Percentiles rank a stretch among this genome's conserved stretches.
These are phyloP conservation scores for Quercus aquifolioides DNA, from an alignment of 306 rosid genomes.

Conservation along the genomic window DNA sequence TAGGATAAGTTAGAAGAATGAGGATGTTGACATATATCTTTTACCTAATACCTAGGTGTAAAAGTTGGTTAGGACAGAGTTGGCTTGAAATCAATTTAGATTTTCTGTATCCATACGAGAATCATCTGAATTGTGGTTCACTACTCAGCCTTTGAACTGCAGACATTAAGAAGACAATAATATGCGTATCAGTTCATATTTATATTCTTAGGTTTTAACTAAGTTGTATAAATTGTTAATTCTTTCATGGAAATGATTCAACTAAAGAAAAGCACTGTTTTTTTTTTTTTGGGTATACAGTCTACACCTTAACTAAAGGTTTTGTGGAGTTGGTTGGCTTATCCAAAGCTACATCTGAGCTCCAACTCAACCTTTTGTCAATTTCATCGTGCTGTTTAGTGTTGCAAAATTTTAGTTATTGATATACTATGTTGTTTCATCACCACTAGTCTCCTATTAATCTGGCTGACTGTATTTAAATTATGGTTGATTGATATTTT, in stretches of 20 bases:
- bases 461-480: conserved; percentile 22
- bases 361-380: neutral
- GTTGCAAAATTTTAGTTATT: conserved; percentile 9
- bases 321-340: neutral
- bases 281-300: neutral
- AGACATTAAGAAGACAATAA: neutral
- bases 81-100: conserved; percentile 7
- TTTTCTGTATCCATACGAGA: neutral
- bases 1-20: neutral
- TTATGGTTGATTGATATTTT: conserved; percentile 26
- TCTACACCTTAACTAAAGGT: neutral
- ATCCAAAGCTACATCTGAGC: neutral
- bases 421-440: conserved; percentile 15
- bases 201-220: neutral
- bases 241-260: neutral
- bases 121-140: neutral
- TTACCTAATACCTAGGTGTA: neutral
- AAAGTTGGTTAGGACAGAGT: conserved; percentile 3
- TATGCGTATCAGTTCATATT: neutral
- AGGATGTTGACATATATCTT: neutral
- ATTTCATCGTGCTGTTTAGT: neutral
- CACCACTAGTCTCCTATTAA: conserved; percentile 1
- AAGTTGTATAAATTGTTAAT: neutral
- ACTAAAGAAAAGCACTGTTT: neutral
- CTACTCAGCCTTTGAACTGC: neutral